A percentile compares a stretch with the other conserved stretches of the same genome.
Conservation (phyloP, 805 yeast species). For the Grigorovia jiainica region DNA sequence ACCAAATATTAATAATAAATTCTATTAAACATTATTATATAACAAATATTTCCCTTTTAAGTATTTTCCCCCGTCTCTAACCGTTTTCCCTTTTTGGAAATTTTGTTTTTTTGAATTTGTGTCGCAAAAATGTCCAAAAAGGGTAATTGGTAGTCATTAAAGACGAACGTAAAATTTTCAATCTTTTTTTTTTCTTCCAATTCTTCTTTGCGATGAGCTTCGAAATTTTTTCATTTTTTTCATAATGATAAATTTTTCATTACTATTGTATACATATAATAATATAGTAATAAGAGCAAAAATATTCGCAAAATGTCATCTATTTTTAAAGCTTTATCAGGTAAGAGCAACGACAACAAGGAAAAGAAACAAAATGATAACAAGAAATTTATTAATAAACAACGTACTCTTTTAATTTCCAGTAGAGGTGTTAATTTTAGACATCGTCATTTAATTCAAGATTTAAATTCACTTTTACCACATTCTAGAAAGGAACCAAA, state of each 20-base stretch:
- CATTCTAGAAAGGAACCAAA: conserved; percentile 96
- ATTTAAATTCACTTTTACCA: conserved; percentile 70
- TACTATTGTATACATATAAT: too few species aligned
- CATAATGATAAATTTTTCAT: background rate
- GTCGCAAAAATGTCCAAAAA: background rate
- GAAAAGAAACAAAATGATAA: conserved; percentile 28
- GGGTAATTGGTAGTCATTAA: background rate
- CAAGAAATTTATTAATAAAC: conserved; percentile 69
- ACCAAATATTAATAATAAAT: too few species aligned
- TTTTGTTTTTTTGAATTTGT: too few species aligned
- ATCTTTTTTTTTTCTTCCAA: background rate
- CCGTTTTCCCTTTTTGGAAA: too few species aligned
- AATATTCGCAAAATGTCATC: conserved; percentile 45
- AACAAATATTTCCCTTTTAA: too few species aligned
- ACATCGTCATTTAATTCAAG: conserved; percentile 88
- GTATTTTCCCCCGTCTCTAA: too few species aligned
- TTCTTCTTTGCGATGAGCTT: conserved; percentile 6
- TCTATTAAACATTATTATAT: too few species aligned
- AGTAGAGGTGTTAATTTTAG: conserved; percentile 93
- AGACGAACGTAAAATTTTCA: background rate
- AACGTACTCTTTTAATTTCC: conserved; percentile 78
- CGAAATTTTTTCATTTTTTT: background rate
- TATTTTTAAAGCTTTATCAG: conserved; percentile 57
- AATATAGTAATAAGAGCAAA: background rate
- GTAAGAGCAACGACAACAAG: conserved; percentile 30